Base-by-base conservation (phyloP, 2,329 filamentous ascomycete species). In the Fusarium sublunatum region DNA sequence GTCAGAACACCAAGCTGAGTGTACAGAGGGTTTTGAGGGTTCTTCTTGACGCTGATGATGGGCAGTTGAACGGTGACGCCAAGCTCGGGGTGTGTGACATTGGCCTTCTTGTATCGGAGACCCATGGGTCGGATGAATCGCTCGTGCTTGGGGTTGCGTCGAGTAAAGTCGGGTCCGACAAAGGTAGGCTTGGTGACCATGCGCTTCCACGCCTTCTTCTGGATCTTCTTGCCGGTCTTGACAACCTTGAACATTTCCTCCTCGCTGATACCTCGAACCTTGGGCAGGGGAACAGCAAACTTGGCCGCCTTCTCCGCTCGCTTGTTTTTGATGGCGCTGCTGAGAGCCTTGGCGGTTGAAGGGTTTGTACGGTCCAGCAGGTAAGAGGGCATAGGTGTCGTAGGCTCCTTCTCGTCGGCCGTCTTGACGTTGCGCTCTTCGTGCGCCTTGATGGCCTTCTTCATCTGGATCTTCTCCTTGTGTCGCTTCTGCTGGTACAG, bases 241-340 rank as follows among this genome's bases (percentile, higher is more conserved):
- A 98, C 88, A 12, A 97, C 93, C 79, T 92, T 94, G 83, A 98
- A 98, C 90, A 97, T 94, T 82, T 97, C 94, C 83, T 96, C 92
- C 81, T 98, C 94, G 68, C 87, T 88, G 70, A 98, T 97, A 56
- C 76, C 94, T 72, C 91, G 87, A 40, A 98, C 95, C 81, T 97
- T 97, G 32, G 95, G 95, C 73, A 99, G 78, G 2, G 95, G 95
- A 35, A 98, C 95, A 29, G 86, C 86, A 76, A 97, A 98, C 75
- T 94, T 91, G 46, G 95, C 95, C 7, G 93, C 92, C 85, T 97
- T 97, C 78, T 97, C 96, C 64, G 86, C 86, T 36, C 95, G 86
- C 84, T 97, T 97, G 78, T 97, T 92, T 86, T 98, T 99, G 81
- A 97, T 96, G 50, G 93, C 91, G 58, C 86, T 91, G 56, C 86